These are phyloP conservation scores for Globisporangium rhizosaccharum DNA, from an alignment of 352 stramenopile species.

Conservation along the genomic window DNA sequence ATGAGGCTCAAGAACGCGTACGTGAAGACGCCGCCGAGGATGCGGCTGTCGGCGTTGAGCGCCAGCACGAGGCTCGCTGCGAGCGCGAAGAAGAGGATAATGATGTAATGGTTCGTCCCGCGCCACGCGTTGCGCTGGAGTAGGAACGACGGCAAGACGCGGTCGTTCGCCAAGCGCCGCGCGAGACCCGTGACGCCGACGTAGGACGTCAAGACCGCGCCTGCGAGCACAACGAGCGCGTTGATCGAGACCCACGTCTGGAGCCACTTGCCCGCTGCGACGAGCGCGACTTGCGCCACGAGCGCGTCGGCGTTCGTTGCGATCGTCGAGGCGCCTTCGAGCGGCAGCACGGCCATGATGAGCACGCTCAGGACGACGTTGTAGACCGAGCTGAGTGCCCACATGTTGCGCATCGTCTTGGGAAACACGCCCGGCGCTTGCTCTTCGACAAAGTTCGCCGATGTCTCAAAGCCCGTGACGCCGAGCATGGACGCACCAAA, in stretches of 20 bases:
- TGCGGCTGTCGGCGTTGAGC: slow-evolving; percentile 66
- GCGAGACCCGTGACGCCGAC: slow-evolving; percentile 70
- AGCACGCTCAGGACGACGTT: slow-evolving; percentile 74
- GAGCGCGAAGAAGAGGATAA: slow-evolving; percentile 65
- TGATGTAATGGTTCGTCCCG: slow-evolving; percentile 76
- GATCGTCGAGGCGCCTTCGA: slow-evolving; percentile 50
- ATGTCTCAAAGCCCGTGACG: slow-evolving; percentile 87
- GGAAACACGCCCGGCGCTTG: slow-evolving; percentile 27
- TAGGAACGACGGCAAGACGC: slow-evolving; percentile 49
- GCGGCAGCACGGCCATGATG: slow-evolving; percentile 65
- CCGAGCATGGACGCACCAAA: slow-evolving; percentile 76
- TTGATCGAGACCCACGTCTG: slow-evolving; percentile 64
- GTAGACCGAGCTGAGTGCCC: slow-evolving; percentile 74
- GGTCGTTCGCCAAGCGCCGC: slow-evolving; percentile 63
- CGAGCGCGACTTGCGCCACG: slow-evolving; percentile 56
- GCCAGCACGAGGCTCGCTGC: slow-evolving; percentile 57
- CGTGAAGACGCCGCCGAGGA: slow-evolving; percentile 78
- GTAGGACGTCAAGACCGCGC: slow-evolving; percentile 80
- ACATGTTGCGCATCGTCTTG: slow-evolving; percentile 24
- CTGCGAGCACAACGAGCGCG: slow-evolving; percentile 82
- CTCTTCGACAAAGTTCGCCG: slow-evolving; percentile 85
- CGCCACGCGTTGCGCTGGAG: slow-evolving; percentile 46
- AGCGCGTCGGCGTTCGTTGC: slow-evolving; percentile 54
- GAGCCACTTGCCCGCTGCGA: slow-evolving; percentile 31
- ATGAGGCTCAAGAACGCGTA: slow-evolving; percentile 84